Evolutionary conservation across 106 monocot genomes (phyloP).

Genomic region (Dendrobium officinale): DNA sequence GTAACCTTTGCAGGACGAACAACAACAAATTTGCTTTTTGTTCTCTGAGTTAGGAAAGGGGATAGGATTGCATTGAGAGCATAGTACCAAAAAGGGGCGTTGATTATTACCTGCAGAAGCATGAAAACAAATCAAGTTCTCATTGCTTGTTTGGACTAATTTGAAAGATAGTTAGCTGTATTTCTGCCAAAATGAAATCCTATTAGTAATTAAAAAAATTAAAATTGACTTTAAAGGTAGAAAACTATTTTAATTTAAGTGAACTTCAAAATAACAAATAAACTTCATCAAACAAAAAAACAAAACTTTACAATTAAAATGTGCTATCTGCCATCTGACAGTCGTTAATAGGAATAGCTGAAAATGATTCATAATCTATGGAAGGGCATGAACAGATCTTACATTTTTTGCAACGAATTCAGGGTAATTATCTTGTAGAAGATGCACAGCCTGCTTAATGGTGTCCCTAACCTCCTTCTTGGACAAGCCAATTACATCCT

Average conservation of each 20-base stretch:
- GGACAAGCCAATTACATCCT: conserved; percentile 12
- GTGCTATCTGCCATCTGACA: too few relatives aligned
- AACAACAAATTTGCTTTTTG: conserved; percentile 48
- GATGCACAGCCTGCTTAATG: conserved; percentile 12
- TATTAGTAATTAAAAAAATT: too few relatives aligned
- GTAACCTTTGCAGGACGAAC: conserved; percentile 49
- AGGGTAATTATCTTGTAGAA: conserved; percentile 50
- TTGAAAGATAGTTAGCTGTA: too few relatives aligned
- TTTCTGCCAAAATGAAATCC: too few relatives aligned
- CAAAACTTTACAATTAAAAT: too few relatives aligned
- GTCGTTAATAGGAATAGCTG: too few relatives aligned
- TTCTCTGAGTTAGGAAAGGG: conserved; percentile 28
- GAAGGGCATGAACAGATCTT: conserved; percentile 8
- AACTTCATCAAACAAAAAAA: too few relatives aligned
- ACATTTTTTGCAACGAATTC: conserved; percentile 41
- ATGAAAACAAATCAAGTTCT: not conserved
- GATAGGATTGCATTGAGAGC: conserved; percentile 35
- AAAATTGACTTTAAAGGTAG: too few relatives aligned
- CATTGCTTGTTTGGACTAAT: too few relatives aligned
- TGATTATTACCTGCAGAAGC: conserved; percentile 46
- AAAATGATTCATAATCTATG: too few relatives aligned
- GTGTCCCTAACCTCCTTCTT: conserved; percentile 31
- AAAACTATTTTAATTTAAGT: too few relatives aligned
- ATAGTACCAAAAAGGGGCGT: conserved; percentile 48
- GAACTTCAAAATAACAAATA: too few relatives aligned